A percentile compares a stretch with the other conserved stretches of the same genome.
Evolutionary conservation across 2,329 filamentous ascomycete species (phyloP).

Genomic region (Ramularia collo-cygni): DNA sequence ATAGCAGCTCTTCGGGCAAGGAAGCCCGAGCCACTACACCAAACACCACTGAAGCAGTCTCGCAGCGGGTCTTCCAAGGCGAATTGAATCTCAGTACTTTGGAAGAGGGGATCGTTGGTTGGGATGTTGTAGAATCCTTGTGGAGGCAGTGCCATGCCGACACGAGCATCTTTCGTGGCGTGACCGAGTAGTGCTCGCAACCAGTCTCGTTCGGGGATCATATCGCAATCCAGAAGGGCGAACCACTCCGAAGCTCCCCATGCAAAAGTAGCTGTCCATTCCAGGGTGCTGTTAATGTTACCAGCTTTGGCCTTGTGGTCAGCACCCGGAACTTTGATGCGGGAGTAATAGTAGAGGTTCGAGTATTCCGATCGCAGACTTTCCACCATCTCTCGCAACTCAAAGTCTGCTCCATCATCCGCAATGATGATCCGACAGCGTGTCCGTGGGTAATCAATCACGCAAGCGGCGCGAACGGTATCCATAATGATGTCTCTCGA

Average conservation of each 20-base stretch:
- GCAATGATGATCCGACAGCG: conserved; percentile 9
- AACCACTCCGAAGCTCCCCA: conserved; percentile 44
- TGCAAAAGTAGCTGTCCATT: background rate
- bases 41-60: background rate
- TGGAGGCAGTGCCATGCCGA: background rate
- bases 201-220: conserved; percentile 59
- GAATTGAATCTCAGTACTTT: conserved; percentile 4
- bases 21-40: conserved; percentile 6
- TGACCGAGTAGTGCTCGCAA: conserved; percentile 34
- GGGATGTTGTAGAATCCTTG: conserved; percentile 14
- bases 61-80: conserved; percentile 3
- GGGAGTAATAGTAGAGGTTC: conserved; percentile 5
- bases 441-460: conserved; percentile 7
- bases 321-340: conserved; percentile 3
- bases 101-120: conserved; percentile 8
- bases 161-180: background rate
- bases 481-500: conserved; percentile 23
- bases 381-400: conserved; percentile 3
- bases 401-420: conserved; percentile 5
- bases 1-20: conserved; percentile 7
- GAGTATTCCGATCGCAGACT: background rate
- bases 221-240: conserved; percentile 60
- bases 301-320: conserved; percentile 11
- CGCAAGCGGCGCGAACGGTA: conserved; percentile 9
- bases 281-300: conserved; percentile 10